phyloP scores from a whole-genome alignment of 805 yeast species.

The Candida piceae region DNA sequence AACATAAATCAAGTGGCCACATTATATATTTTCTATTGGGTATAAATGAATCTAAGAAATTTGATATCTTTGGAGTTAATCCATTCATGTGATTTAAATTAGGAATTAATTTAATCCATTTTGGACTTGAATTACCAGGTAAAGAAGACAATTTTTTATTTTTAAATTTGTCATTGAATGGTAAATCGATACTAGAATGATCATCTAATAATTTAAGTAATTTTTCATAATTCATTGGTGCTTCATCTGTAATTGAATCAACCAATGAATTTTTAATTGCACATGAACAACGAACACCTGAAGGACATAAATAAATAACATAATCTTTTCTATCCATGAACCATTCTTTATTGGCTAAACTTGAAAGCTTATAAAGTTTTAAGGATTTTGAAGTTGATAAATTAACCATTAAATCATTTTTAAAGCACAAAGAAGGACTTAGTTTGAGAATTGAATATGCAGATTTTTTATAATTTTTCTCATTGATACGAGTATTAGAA shows the following conservation, averaged over 20 bases:
- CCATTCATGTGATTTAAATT: slow-evolving; percentile 65
- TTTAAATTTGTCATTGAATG: neutral
- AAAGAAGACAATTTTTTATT: neutral
- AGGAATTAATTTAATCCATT: slow-evolving; percentile 69
- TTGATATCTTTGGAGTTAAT: slow-evolving; percentile 56
- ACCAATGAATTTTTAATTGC: slow-evolving; percentile 29
- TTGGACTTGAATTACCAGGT: slow-evolving; percentile 12
- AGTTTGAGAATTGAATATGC: slow-evolving; percentile 34
- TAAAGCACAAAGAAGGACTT: slow-evolving; percentile 43
- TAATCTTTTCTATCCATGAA: slow-evolving; percentile 24
- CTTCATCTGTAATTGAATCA: slow-evolving; percentile 32
- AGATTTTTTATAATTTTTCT: neutral
- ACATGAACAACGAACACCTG: slow-evolving; percentile 47
- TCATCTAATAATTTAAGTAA: slow-evolving; percentile 33
- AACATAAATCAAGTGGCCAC: slow-evolving; percentile 72
- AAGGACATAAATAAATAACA: slow-evolving; percentile 49
- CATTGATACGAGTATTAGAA: neutral
- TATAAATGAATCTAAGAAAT: slow-evolving; percentile 35
- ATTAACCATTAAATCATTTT: slow-evolving; percentile 39
- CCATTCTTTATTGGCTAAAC: slow-evolving; percentile 9
- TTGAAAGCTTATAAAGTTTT: slow-evolving; percentile 18
- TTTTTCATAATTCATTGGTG: slow-evolving; percentile 38
- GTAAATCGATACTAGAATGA: slow-evolving; percentile 28
- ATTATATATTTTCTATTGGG: slow-evolving; percentile 48
- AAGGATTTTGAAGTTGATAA: slow-evolving; percentile 22